Percentiles rank a stretch among this genome's conserved stretches.
These are phyloP conservation scores for Hypoxylon subgilvum DNA, from an alignment of 495 filamentous ascomycete genomes.

Conservation along the genomic window DNA sequence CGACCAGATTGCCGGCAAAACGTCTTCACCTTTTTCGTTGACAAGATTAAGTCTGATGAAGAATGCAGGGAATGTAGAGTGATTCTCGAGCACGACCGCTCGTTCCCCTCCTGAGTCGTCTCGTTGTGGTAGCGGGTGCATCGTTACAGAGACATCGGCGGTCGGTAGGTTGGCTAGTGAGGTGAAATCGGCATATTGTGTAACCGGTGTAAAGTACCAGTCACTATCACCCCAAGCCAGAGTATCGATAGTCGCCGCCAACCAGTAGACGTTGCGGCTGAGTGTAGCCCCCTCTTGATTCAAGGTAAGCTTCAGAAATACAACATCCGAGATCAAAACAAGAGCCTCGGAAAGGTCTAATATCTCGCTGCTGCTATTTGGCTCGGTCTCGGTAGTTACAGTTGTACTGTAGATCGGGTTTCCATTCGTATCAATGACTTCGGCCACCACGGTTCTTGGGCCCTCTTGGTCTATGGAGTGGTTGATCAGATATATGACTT, in stretches of 20 bases:
- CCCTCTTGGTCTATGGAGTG: constrained; percentile 53
- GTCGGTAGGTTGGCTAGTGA: constrained; percentile 49
- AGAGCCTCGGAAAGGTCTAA: constrained; percentile 43
- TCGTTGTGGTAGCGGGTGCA: constrained; percentile 8
- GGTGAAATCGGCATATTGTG: constrained; percentile 58
- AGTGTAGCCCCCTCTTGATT: constrained; percentile 43
- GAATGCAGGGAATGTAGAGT: constrained; percentile 59
- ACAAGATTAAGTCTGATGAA: constrained; percentile 60
- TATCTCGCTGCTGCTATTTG: constrained; percentile 47
- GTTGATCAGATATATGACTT: constrained; percentile 62
- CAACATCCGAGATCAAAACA: constrained; percentile 49
- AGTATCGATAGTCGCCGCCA: constrained; percentile 54
- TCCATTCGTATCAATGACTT: constrained; percentile 58
- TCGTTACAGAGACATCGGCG: constrained; percentile 45
- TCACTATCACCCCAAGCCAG: constrained; percentile 62
- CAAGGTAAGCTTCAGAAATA: constrained; percentile 59
- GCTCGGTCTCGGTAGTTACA: constrained; percentile 39
- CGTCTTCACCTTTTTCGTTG: constrained; percentile 48
- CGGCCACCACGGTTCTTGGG: constrained; percentile 51
- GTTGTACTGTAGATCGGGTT: constrained; percentile 43
- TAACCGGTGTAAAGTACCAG: constrained; percentile 66
- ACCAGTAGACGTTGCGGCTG: constrained; percentile 70
- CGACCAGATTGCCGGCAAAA: constrained; percentile 62
- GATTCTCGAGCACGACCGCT: constrained; percentile 58
- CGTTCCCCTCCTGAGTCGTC: neutral